Evolutionary conservation across 805 yeast genomes (phyloP).

Genomic region (Saccharomycopsis sp.): DNA sequence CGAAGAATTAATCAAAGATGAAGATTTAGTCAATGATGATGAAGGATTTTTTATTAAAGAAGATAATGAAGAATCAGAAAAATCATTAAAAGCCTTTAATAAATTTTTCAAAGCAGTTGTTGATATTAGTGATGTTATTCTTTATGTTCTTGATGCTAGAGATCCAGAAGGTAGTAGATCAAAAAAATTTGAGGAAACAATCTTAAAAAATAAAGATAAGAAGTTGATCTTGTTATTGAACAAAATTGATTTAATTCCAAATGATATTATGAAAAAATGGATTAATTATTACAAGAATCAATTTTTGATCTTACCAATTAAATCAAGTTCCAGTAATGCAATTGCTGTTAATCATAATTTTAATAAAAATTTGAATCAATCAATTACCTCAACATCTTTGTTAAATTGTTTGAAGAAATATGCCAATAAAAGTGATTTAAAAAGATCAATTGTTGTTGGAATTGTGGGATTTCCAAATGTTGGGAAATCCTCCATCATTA

Average conservation of each 20-base stretch:
- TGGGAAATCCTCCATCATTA: constrained; percentile 91
- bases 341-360: constrained; percentile 30
- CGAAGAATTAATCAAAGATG: constrained; percentile 21
- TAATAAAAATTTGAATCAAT: constrained; percentile 62
- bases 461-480: constrained; percentile 97
- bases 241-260: constrained; percentile 89
- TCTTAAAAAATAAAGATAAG: constrained; percentile 57
- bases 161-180: constrained; percentile 96
- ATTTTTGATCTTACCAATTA: constrained; percentile 88
- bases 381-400: constrained; percentile 62
- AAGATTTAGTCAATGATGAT: constrained; percentile 30
- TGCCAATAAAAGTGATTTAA: constrained; percentile 73
- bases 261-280: constrained; percentile 78
- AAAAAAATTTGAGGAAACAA: constrained; percentile 81
- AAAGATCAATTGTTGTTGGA: constrained; percentile 86
- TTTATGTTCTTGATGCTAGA: constrained; percentile 94
- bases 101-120: constrained; percentile 89
- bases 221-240: constrained; percentile 80
- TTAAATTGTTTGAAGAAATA: constrained; percentile 76
- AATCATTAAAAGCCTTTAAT: constrained; percentile 84
- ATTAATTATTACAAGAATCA: constrained; percentile 61
- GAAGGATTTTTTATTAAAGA: constrained; percentile 32
- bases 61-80: constrained; percentile 44
- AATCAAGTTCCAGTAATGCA: constrained; percentile 64
- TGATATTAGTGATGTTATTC: constrained; percentile 81